A percentile compares a stretch with the other conserved stretches of the same genome.
phyloP scores from a whole-genome alignment of 768 basidiomycete species.

The Pleurotus salmoneostramineus region DNA sequence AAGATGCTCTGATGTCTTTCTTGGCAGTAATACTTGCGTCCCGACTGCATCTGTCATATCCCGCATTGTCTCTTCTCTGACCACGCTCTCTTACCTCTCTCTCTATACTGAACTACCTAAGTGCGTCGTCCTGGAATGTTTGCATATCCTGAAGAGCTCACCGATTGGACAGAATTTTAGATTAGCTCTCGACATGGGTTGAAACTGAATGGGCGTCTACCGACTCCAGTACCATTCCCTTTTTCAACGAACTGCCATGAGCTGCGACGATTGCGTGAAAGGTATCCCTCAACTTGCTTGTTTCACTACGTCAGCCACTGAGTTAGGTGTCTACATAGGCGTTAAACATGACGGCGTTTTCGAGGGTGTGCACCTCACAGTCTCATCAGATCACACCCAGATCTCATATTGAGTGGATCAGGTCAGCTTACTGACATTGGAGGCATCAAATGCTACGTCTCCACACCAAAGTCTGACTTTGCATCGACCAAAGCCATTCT shows the following conservation, averaged over 20 bases:
- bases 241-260: conserved; percentile 27
- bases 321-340: conserved; percentile 24
- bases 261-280: conserved; percentile 52
- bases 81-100: no score
- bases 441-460: conserved; percentile 49
- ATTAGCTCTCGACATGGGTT: no score
- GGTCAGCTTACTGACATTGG: conserved; percentile 44
- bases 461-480: conserved; percentile 46
- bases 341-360: conserved; percentile 48
- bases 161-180: no score
- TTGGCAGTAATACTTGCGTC: no score
- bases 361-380: conserved; percentile 25
- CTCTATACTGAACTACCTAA: no score
- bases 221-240: no score
- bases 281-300: conserved; percentile 27
- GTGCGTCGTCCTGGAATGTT: no score
- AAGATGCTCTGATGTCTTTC: no score
- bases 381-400: conserved; percentile 6
- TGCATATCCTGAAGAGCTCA: no score
- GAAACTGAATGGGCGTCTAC: no score
- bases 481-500: conserved; percentile 54
- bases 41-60: no score
- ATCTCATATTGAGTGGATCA: not conserved
- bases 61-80: no score
- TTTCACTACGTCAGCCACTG: not conserved